Evolutionary conservation across 1,284 basidiomycete species (phyloP).

Genomic region (Spongispora temasekensis): DNA sequence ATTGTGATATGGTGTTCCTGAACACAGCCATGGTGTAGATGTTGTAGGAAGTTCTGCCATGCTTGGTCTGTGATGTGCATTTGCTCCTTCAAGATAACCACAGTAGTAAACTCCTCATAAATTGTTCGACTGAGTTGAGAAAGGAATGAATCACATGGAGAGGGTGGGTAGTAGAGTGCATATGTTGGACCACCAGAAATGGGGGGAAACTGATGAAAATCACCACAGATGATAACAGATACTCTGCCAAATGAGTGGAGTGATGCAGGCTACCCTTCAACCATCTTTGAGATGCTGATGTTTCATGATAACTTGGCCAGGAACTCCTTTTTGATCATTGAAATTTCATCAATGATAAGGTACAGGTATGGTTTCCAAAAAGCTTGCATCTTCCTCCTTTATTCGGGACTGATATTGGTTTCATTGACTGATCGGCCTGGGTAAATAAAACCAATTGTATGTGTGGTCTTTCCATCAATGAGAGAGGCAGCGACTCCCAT

Average conservation of each 20-base stretch:
- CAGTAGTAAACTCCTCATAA: neutral
- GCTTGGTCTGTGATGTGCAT: neutral
- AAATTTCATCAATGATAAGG: neutral
- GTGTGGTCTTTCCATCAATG: conserved; percentile 9
- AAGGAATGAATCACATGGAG: neutral
- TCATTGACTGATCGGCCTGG: no score
- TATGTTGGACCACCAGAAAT: neutral
- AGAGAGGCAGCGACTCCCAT: conserved; percentile 5
- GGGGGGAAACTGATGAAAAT: neutral
- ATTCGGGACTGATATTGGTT: neutral
- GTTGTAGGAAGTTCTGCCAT: neutral
- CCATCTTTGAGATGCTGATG: neutral
- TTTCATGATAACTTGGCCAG: neutral
- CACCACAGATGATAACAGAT: neutral
- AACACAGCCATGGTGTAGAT: neutral
- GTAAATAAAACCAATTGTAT: neutral
- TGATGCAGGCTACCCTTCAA: neutral
- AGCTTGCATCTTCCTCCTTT: neutral
- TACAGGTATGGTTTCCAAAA: neutral
- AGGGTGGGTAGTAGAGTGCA: neutral
- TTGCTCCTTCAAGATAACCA: neutral
- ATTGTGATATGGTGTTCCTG: neutral
- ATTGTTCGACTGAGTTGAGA: neutral
- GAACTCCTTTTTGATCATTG: neutral
- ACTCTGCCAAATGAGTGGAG: neutral